Percentiles rank a stretch among this genome's conserved stretches.
Evolutionary conservation across 2,329 filamentous ascomycete species (phyloP).

Genomic region (Clarireedia hainanense): DNA sequence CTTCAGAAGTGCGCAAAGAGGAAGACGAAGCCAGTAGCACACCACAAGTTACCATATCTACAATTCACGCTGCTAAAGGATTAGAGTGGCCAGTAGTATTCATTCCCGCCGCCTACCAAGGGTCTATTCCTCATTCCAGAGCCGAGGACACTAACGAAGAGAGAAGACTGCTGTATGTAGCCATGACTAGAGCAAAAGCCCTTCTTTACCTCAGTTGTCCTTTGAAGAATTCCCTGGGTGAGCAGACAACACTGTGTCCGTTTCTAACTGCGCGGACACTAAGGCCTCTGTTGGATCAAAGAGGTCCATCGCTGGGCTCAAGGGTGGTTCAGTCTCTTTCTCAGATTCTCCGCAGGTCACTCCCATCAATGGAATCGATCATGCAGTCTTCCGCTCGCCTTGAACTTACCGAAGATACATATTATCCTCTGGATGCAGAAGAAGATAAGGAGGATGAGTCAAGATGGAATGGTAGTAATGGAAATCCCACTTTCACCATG

Average conservation of each 20-base stretch:
- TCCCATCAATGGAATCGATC: constrained; percentile 42
- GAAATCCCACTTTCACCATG: constrained; percentile 17
- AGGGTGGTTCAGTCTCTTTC: constrained; percentile 58
- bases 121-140: constrained; percentile 81
- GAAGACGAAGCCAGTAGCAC: constrained; percentile 48
- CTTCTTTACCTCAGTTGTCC: constrained; percentile 82
- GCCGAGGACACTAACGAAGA: constrained; percentile 85
- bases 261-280: constrained; percentile 57
- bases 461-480: constrained; percentile 30
- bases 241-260: constrained; percentile 58
- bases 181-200: constrained; percentile 88
- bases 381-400: constrained; percentile 39
- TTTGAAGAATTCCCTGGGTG: constrained; percentile 53
- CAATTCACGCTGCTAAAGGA: constrained; percentile 92
- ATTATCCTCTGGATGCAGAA: constrained; percentile 58
- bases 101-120: constrained; percentile 80
- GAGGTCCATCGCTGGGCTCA: constrained; percentile 63
- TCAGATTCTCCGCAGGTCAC: constrained; percentile 60
- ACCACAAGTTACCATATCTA: constrained; percentile 78
- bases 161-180: constrained; percentile 81
- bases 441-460: constrained; percentile 31
- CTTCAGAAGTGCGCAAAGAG: constrained; percentile 65
- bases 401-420: constrained; percentile 56
- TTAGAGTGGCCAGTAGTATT: constrained; percentile 96
- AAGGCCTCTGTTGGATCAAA: constrained; percentile 44